Percentiles rank a stretch among this genome's conserved stretches.
Conservation (phyloP, 495 filamentous ascomycete genomes). For the Aspergillus bertholletiae region DNA sequence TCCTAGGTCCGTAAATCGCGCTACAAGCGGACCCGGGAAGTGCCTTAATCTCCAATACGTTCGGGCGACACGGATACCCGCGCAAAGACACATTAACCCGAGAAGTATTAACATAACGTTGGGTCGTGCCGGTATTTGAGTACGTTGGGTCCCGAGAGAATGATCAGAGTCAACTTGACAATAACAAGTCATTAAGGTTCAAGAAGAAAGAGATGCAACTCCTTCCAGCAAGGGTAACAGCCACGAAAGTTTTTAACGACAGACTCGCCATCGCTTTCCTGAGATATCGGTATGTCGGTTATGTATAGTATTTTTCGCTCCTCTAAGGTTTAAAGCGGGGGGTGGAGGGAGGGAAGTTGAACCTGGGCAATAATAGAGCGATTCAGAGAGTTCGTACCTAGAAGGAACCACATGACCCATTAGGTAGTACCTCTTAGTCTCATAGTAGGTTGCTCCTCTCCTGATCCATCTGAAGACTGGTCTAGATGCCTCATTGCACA, state of each 20-base stretch:
- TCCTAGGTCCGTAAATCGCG: conserved; percentile 31
- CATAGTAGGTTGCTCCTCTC: neutral
- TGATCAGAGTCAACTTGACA: neutral
- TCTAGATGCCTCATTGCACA: neutral
- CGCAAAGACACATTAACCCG: neutral
- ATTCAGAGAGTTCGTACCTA: neutral
- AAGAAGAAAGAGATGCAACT: neutral
- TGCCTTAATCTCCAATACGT: neutral
- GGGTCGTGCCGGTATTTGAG: neutral
- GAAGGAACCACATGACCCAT: neutral
- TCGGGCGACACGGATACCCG: neutral
- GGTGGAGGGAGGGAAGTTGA: too few species aligned
- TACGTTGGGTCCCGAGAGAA: neutral
- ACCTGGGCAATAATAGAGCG: neutral
- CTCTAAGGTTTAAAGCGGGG: too few species aligned
- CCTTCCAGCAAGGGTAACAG: neutral
- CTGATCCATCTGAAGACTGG: neutral
- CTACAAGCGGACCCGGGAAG: conserved; percentile 44
- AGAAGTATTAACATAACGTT: neutral
- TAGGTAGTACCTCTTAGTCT: too few species aligned
- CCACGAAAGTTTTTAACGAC: neutral
- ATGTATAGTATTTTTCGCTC: neutral
- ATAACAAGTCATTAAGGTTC: neutral
- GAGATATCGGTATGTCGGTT: neutral
- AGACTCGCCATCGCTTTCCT: neutral